A percentile compares a stretch with the other conserved stretches of the same genome.
These are phyloP conservation scores for Cyberlindnera americana DNA, from an alignment of 805 yeast species.

Conservation along the genomic window DNA sequence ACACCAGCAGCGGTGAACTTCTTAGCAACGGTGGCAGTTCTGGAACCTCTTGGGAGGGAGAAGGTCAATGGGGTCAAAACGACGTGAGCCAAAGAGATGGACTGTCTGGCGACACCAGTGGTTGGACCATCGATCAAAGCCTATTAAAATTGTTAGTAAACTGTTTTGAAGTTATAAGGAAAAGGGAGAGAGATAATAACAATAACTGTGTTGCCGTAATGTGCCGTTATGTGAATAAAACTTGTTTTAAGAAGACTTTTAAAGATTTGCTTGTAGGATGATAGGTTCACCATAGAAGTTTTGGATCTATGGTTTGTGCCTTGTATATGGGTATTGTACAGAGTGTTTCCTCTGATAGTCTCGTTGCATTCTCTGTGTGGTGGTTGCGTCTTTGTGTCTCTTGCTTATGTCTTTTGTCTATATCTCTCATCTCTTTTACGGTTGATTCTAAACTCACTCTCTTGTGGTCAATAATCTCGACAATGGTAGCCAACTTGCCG, in stretches of 20 bases:
- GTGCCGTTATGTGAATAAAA: too few species aligned
- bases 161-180: not conserved
- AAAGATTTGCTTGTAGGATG: too few species aligned
- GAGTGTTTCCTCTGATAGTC: too few species aligned
- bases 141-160: constrained; percentile 39
- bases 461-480: constrained; percentile 98
- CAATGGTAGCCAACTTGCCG: constrained; percentile 92
- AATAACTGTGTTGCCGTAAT: not conserved
- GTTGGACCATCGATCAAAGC: constrained; percentile 96
- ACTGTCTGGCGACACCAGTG: constrained; percentile 86
- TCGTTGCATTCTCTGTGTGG: too few species aligned
- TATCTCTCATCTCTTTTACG: constrained; percentile 21
- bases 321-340: too few species aligned
- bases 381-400: not conserved
- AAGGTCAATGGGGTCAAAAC: constrained; percentile 90
- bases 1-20: constrained; percentile 91
- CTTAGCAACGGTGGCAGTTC: constrained; percentile 80
- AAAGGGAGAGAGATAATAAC: not conserved
- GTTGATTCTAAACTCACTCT: too few species aligned
- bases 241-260: too few species aligned
- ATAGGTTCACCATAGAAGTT: too few species aligned
- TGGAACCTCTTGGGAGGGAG: constrained; percentile 92
- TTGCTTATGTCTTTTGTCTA: not conserved
- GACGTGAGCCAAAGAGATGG: constrained; percentile 80
- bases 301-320: too few species aligned